These are phyloP conservation scores for Mucor ambiguus DNA, from an alignment of 371 early-diverging fungal species.

Conservation along the genomic window DNA sequence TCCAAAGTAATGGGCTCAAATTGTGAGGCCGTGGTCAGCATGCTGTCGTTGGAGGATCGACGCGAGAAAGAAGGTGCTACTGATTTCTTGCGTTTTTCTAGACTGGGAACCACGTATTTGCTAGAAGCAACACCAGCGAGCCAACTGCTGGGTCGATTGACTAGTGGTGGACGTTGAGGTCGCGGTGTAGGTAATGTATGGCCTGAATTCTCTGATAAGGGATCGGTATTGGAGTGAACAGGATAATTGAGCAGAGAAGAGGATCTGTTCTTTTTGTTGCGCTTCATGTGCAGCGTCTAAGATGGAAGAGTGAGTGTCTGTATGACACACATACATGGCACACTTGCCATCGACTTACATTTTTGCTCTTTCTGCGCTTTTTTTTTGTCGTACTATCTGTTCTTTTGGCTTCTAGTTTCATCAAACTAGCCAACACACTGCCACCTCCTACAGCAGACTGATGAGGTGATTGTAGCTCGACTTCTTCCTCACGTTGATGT, in stretches of 20 bases:
- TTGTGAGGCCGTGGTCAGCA: conserved; percentile 52
- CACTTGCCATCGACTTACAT: too few relatives aligned
- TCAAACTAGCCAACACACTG: conserved; percentile 44
- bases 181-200: background rate
- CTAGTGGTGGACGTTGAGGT: conserved; percentile 34
- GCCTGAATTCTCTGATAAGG: background rate
- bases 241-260: conserved; percentile 12
- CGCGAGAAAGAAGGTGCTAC: conserved; percentile 31
- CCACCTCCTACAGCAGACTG: conserved; percentile 16
- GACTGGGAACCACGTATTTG: conserved; percentile 45
- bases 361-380: background rate
- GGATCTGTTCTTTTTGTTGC: conserved; percentile 10
- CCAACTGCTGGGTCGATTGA: conserved; percentile 45
- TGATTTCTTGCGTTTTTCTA: conserved; percentile 39
- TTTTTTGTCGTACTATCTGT: conserved; percentile 5
- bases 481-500: background rate
- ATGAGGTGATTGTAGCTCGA: background rate
- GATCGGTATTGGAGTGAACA: conserved; percentile 14
- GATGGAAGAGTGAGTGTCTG: background rate
- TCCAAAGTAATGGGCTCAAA: conserved; percentile 54
- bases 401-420: conserved; percentile 46
- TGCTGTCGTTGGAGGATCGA: conserved; percentile 40
- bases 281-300: background rate
- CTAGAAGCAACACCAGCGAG: conserved; percentile 36
- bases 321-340: background rate